These are phyloP conservation scores for Agaricus blazei DNA, from an alignment of 768 basidiomycete genomes.

Conservation along the genomic window DNA sequence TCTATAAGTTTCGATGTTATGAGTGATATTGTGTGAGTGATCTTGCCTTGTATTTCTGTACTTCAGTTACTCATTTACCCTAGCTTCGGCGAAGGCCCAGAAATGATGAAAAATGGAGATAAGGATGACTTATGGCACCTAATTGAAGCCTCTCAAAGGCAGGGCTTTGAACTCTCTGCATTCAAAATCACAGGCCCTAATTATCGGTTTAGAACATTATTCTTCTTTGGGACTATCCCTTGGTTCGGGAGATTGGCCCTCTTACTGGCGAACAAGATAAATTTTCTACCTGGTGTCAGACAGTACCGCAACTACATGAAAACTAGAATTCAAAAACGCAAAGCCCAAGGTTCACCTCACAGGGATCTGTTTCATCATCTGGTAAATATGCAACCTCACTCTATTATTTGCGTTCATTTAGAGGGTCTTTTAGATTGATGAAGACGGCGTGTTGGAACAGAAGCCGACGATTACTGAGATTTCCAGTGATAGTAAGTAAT, in stretches of 20 bases:
- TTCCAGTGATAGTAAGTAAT: constrained; percentile 11
- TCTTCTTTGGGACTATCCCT: constrained; percentile 11
- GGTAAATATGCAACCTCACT: constrained; percentile 11
- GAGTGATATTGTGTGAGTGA: constrained; percentile 32
- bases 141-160: constrained; percentile 23
- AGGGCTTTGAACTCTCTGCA: neutral
- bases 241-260: constrained; percentile 13
- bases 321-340: constrained; percentile 14
- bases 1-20: constrained; percentile 29
- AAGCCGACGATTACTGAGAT: constrained; percentile 6
- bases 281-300: constrained; percentile 7
- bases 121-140: constrained; percentile 20
- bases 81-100: constrained; percentile 26
- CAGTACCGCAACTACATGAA: constrained; percentile 16
- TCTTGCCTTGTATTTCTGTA: neutral
- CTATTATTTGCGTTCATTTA: neutral
- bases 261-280: constrained; percentile 1
- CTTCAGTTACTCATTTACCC: neutral
- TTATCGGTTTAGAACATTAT: constrained; percentile 4
- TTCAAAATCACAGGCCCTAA: neutral
- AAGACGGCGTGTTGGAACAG: constrained; percentile 10
- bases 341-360: constrained; percentile 9
- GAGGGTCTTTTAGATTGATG: neutral
- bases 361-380: constrained; percentile 26
- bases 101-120: constrained; percentile 27